Evolutionary conservation across 305 asterid species (phyloP), one percentile per base, ranked within the genome.

Genomic region (Fraxinus paxiana): DNA sequence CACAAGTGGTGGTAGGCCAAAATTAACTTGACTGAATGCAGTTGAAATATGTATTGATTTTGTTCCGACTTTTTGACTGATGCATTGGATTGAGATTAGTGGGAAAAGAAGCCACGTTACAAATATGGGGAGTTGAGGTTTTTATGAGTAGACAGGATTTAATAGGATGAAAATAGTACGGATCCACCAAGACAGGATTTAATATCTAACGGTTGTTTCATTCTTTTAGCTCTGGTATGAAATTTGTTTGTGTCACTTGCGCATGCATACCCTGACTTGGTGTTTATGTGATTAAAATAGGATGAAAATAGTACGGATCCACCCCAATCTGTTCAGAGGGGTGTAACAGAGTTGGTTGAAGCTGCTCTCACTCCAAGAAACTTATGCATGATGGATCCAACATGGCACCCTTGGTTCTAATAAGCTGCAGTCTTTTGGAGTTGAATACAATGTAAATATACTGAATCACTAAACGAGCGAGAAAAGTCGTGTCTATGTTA

Each of bases 381-480:
- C 88, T 90, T 96, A 54, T 96, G 98, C 91, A 96, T 94, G 98
- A 96, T 96, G 98, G 99, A 96, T 87, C 99, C 98, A 0, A 96
- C 99, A 1, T 94, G 99, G 99, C 99, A 96, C 83, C 98, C 98
- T 6, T 96, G 98, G 99, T 94, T 96, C 82, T 95, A 81, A 88
- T 71, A 59, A 56, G 30, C 30, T 20, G 22, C 22, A 51, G 61
- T 51, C 61, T n/a, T 51, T n/a, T n/a, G 63, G 22, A 51, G 63
- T 51, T 61, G 13, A 22, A 59, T 61, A 22, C 8, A 18, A 9
- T 65, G 35, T 28, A 28, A 24, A 65, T 26, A 28, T 33, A 0
- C 26, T 54, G n/a, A n/a, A n/a, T 17, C 1, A 20, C 12, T 41
- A 41, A 48, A 48, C 0, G 2, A 48, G 61, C 38, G 10, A 37